These are phyloP conservation scores for Musa balbisiana DNA, from an alignment of 202 grass and related monocot genomes.

Conservation along the genomic window DNA sequence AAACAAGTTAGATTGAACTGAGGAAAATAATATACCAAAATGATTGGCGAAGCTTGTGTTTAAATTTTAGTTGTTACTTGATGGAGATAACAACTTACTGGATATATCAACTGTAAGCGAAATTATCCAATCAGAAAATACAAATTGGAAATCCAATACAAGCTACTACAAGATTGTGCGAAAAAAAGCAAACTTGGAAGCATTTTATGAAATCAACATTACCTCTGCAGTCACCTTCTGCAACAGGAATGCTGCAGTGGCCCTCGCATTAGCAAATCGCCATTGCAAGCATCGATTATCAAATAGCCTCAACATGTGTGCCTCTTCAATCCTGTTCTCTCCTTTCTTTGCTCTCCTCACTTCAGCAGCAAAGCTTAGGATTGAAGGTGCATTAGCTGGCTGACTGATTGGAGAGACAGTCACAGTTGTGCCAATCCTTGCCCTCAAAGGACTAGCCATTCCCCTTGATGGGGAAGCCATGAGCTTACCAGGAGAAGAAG, in stretches of 20 bases:
- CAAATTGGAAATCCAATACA: too few relatives aligned
- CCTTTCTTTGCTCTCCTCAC: constrained; percentile 42
- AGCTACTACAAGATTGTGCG: neutral
- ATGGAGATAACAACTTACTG: too few relatives aligned
- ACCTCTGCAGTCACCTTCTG: constrained; percentile 56
- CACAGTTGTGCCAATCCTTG: constrained; percentile 11
- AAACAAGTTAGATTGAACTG: too few relatives aligned
- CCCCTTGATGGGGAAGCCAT: constrained; percentile 38
- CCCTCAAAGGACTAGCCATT: constrained; percentile 31
- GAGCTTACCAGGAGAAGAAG: constrained; percentile 51
- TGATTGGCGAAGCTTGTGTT: too few relatives aligned
- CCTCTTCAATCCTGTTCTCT: constrained; percentile 38
- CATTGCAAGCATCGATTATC: constrained; percentile 32
- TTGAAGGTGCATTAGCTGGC: constrained; percentile 34
- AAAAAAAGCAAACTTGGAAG: neutral
- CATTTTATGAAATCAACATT: neutral
- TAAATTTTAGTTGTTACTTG: too few relatives aligned
- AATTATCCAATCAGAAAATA: too few relatives aligned
- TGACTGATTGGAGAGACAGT: constrained; percentile 14
- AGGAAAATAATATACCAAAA: too few relatives aligned
- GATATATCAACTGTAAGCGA: too few relatives aligned
- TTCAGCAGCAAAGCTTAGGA: constrained; percentile 35
- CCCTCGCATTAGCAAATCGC: constrained; percentile 29
- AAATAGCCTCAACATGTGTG: constrained; percentile 33
- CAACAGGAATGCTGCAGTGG: constrained; percentile 12